Conservation (phyloP, 1,284 basidiomycete genomes). For the Papiliotrema terrestris region DNA sequence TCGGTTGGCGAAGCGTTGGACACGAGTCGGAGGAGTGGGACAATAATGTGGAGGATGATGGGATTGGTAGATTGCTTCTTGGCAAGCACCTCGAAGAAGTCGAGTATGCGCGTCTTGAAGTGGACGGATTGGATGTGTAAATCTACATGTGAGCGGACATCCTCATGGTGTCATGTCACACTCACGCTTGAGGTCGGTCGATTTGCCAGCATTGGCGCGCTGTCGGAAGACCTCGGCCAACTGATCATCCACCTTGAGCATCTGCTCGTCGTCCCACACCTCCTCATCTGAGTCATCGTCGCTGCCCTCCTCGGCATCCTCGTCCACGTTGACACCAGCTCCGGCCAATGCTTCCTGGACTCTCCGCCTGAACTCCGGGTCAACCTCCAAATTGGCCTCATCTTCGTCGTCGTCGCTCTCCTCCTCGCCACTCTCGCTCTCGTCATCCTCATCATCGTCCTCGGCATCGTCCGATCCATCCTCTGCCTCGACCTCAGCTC, state of each 20-base stretch:
- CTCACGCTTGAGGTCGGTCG: conserved; percentile 44
- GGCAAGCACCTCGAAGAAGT: conserved; percentile 80
- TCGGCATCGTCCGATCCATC: conserved; percentile 46
- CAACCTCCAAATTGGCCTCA: conserved; percentile 37
- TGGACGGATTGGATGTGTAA: conserved; percentile 67
- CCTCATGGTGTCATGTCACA: neutral
- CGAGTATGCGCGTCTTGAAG: conserved; percentile 92
- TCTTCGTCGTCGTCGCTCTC: conserved; percentile 49
- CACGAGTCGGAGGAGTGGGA: conserved; percentile 73
- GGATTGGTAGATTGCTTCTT: conserved; percentile 69
- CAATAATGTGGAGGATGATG: conserved; percentile 63
- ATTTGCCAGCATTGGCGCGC: conserved; percentile 56
- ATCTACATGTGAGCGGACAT: conserved; percentile 15
- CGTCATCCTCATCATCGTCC: conserved; percentile 38
- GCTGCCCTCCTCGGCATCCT: conserved; percentile 22
- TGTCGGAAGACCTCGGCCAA: conserved; percentile 81
- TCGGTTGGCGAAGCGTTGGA: conserved; percentile 67
- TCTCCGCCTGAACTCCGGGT: conserved; percentile 68
- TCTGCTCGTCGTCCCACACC: conserved; percentile 91
- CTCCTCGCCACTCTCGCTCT: conserved; percentile 56
- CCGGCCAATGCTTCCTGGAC: conserved; percentile 74
- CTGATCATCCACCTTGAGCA: conserved; percentile 93
- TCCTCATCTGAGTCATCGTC: conserved; percentile 58
- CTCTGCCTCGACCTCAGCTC: conserved; percentile 48
- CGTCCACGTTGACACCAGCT: conserved; percentile 61